These are phyloP conservation scores for Fusarium marasasianum DNA, from an alignment of 2,329 filamentous ascomycete species.

Conservation along the genomic window DNA sequence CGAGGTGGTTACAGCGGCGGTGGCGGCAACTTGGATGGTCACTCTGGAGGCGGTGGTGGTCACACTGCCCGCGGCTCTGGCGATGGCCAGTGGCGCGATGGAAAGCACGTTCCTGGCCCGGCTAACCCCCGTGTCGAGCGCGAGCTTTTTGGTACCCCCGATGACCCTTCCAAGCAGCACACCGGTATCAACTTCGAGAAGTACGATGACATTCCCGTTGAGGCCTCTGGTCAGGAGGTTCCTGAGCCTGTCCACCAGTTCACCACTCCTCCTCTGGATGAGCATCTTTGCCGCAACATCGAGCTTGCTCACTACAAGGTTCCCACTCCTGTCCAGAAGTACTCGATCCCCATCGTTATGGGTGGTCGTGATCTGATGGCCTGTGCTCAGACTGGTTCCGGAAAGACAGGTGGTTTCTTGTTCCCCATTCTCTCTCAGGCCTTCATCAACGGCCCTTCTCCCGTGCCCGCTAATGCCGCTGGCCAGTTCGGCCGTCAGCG, in stretches of 20 bases:
- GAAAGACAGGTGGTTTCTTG: constrained; percentile 99
- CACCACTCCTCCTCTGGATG: constrained; percentile 93
- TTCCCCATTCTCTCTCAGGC: constrained; percentile 99
- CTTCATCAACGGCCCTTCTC: constrained; percentile 86
- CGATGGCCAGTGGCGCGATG: constrained; percentile 95
- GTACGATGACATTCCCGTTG: constrained; percentile 99
- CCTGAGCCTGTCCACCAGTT: constrained; percentile 92
- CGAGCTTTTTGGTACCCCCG: constrained; percentile 89
- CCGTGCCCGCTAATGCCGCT: constrained; percentile 68
- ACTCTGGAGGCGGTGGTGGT: constrained; percentile 74
- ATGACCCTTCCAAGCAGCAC: constrained; percentile 94
- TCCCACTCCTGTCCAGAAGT: constrained; percentile 98
- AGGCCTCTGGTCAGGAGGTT: constrained; percentile 92
- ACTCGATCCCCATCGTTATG: constrained; percentile 99
- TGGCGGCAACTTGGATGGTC: constrained; percentile 64
- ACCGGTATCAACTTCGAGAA: constrained; percentile 99
- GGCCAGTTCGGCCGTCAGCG: constrained; percentile 90
- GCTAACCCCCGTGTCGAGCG: constrained; percentile 90
- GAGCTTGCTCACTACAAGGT: constrained; percentile 93
- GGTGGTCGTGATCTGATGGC: constrained; percentile 98
- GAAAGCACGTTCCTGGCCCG: constrained; percentile 93
- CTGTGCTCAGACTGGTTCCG: constrained; percentile 99
- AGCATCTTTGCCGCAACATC: constrained; percentile 93
- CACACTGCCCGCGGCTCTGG: constrained; percentile 81
- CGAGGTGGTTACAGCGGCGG: constrained; percentile 49